Evolutionary conservation across 2,329 filamentous ascomycete species (phyloP).

Genomic region (Sarocladium oryzae): DNA sequence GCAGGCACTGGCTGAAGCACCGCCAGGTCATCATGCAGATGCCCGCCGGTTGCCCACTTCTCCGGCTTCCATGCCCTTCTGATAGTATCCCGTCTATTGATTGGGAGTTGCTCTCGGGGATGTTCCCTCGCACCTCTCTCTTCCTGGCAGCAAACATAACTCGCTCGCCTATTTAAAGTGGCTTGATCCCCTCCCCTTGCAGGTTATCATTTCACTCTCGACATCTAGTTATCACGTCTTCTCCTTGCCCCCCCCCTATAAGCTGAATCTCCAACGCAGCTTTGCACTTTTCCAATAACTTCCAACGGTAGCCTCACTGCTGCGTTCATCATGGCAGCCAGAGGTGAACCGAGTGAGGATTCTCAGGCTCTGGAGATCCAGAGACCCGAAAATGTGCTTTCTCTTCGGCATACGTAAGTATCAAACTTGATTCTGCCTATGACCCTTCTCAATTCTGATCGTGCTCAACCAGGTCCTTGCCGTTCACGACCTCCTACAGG

Average conservation of each 20-base stretch:
- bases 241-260: background rate
- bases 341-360: too few species aligned
- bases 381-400: too few species aligned
- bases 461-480: conserved; percentile 61
- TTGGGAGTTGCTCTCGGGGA: too few species aligned
- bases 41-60: background rate
- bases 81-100: too few species aligned
- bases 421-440: background rate
- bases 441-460: conserved; percentile 9
- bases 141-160: background rate
- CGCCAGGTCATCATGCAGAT: background rate
- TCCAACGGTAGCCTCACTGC: too few species aligned
- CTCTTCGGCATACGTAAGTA: background rate
- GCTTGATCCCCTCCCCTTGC: background rate
- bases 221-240: too few species aligned
- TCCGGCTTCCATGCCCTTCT: too few species aligned
- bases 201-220: background rate
- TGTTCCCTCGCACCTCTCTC: background rate
- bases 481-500: conserved; percentile 77
- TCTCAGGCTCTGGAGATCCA: too few species aligned
- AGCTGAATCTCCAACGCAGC: background rate
- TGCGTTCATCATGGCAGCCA: too few species aligned
- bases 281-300: too few species aligned
- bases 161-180: background rate
- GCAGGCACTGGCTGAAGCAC: background rate